A percentile compares a stretch with the other conserved stretches of the same genome.
phyloP scores from a whole-genome alignment of 805 yeast genomes.

The Candida loeiensis region DNA sequence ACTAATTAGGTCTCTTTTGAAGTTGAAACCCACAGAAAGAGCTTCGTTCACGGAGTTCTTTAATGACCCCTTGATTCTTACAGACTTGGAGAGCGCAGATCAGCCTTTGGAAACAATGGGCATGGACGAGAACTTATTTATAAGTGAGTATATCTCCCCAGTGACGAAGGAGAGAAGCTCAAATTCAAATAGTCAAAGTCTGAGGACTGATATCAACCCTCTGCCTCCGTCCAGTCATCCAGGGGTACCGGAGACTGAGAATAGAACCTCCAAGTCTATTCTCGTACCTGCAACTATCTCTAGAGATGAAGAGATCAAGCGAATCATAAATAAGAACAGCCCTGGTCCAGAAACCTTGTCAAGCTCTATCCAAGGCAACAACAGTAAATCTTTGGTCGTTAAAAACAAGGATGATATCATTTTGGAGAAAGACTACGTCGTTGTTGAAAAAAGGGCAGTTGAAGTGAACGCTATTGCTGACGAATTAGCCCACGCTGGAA shows the following conservation, averaged over 20 bases:
- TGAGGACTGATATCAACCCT: conserved; percentile 2
- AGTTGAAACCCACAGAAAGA: conserved; percentile 82
- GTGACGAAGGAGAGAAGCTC: conserved; percentile 17
- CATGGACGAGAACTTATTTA: conserved; percentile 75
- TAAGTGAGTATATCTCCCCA: conserved; percentile 72
- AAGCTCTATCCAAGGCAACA: conserved; percentile 19
- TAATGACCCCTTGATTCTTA: conserved; percentile 59
- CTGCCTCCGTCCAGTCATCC: not conserved
- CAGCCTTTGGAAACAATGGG: conserved; percentile 63
- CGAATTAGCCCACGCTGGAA: conserved; percentile 68
- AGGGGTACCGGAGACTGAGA: not conserved
- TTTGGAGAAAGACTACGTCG: conserved; percentile 84
- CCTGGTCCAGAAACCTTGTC: conserved; percentile 38
- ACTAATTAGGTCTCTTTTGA: conserved; percentile 71
- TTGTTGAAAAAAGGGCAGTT: conserved; percentile 89
- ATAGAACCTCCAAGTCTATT: not conserved
- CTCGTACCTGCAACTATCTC: conserved; percentile 1
- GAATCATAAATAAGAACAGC: conserved; percentile 39
- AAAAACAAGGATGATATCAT: conserved; percentile 41
- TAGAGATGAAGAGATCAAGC: conserved; percentile 45
- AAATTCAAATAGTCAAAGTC: conserved; percentile 10
- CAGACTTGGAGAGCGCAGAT: conserved; percentile 49
- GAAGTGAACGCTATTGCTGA: conserved; percentile 96
- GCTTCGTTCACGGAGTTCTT: conserved; percentile 89
- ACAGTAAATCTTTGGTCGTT: conserved; percentile 11